phyloP scores from a whole-genome alignment of 2,329 filamentous ascomycete species.

The Claviceps quebecensis region DNA sequence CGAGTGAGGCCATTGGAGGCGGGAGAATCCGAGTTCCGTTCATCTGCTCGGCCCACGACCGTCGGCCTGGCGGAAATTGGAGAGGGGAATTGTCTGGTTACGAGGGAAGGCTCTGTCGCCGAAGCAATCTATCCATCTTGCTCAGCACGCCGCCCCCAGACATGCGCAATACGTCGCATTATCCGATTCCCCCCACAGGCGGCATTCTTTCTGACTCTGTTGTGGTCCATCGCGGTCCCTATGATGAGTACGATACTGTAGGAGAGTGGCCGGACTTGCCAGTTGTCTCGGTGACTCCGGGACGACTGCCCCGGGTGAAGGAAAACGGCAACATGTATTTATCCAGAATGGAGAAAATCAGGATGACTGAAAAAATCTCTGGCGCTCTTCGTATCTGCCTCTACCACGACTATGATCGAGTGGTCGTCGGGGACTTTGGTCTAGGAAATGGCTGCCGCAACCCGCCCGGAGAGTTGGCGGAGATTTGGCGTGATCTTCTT shows the following conservation, averaged over 20 bases:
- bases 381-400: constrained; percentile 57
- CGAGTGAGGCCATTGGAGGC: constrained; percentile 19
- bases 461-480: constrained; percentile 48
- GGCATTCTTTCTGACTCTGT: constrained; percentile 58
- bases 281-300: constrained; percentile 60
- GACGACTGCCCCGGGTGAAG: constrained; percentile 59
- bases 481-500: constrained; percentile 52
- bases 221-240: constrained; percentile 59
- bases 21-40: constrained; percentile 40
- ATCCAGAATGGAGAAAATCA: constrained; percentile 54
- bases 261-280: constrained; percentile 44
- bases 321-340: constrained; percentile 54
- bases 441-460: constrained; percentile 50
- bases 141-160: constrained; percentile 46
- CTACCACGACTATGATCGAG: constrained; percentile 39
- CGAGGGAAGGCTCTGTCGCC: constrained; percentile 56
- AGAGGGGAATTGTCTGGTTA: constrained; percentile 42
- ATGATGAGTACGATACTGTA: constrained; percentile 48
- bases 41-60: constrained; percentile 63
- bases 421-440: constrained; percentile 52
- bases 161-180: constrained; percentile 36
- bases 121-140: constrained; percentile 59
- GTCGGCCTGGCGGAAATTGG: constrained; percentile 65
- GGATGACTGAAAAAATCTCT: constrained; percentile 61
- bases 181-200: constrained; percentile 56